A percentile compares a stretch with the other conserved stretches of the same genome.
These are phyloP conservation scores for Pelargonium nanum DNA, from an alignment of 345 rosid genomes.

Conservation along the genomic window DNA sequence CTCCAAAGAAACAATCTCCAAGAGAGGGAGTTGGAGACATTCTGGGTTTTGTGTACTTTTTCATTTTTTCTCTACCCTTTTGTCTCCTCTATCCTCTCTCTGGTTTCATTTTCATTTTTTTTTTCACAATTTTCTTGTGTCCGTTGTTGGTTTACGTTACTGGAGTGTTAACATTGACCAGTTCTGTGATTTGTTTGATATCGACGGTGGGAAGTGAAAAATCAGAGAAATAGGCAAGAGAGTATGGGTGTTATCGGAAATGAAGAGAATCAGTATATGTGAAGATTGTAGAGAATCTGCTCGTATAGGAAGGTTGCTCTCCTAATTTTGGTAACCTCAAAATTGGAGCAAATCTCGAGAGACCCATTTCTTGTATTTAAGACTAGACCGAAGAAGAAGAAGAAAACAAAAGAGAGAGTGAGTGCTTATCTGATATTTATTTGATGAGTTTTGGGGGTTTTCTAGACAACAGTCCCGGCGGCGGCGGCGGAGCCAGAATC, in stretches of 20 bases:
- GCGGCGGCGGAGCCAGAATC: constrained; percentile 37
- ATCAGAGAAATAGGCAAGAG: background rate
- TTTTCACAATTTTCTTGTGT: background rate
- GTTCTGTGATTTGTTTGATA: too few relatives aligned
- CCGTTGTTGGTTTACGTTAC: too few relatives aligned
- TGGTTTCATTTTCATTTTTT: constrained; percentile 7
- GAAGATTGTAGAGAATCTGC: background rate
- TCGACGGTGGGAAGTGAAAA: background rate
- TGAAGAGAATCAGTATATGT: background rate
- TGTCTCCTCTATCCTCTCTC: constrained; percentile 78
- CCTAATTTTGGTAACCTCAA: background rate
- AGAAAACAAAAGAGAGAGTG: background rate
- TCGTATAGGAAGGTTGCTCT: background rate
- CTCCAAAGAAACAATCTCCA: constrained; percentile 11
- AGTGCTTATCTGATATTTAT: background rate
- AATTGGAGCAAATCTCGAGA: background rate
- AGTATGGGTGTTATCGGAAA: background rate
- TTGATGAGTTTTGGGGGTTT: constrained; percentile 80
- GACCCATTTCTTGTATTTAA: background rate
- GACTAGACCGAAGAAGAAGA: background rate
- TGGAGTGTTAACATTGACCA: background rate
- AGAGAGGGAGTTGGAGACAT: constrained; percentile 62
- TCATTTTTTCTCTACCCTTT: constrained; percentile 20
- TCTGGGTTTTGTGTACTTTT: constrained; percentile 28
- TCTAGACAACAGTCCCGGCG: constrained; percentile 38